Evolutionary conservation across 2,329 filamentous ascomycete genomes (phyloP), one percentile per base, ranked within the genome.

Genomic region (Fusarium mundagurra): DNA sequence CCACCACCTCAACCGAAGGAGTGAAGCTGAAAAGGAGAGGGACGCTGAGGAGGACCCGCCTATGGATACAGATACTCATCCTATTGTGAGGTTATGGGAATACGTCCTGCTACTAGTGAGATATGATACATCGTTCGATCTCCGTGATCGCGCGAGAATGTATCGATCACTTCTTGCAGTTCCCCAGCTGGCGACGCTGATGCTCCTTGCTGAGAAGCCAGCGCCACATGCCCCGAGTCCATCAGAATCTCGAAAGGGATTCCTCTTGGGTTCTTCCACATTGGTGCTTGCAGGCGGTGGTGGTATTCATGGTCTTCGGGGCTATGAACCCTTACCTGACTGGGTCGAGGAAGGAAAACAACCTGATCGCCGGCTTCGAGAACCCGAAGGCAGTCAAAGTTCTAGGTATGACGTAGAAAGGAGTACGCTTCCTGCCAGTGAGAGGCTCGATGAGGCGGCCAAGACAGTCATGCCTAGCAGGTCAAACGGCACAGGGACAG

Each of bases 101-200:
- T 97, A 99, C 78, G 90, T 94, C 29, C 87, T 97, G 34, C 88
- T 96, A 3, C 89, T 99, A 3, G 94, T 94, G 38, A 91, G 96
- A 69, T 99, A 98, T 82, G 96, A 98, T 78, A 94, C 92, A 0
- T 98, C 95, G 2, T 99, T 97, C 82, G 95, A 98, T 80, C 90
- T 99, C 7, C 94, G 96, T 73, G 96, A 98, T 81, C 93, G 96
- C 31, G 92, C 95, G 5, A 91, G 96, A 38, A 89, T 98, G 70
- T 98, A 97, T 85, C 94, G 93, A 73, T 89, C 95, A 2, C 90
- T 99, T 3, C 89, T 99, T 5, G 88, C 91, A 8, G 91, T 93
- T 9, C 94, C 95, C 2, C 94, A 98, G 81, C 89, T 99, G 22
- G 96, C 96, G 6, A 95, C 93, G 2, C 87, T 99, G 20, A 93